phyloP scores from a whole-genome alignment of 352 stramenopile genomes.

The Pythium dissimile region DNA sequence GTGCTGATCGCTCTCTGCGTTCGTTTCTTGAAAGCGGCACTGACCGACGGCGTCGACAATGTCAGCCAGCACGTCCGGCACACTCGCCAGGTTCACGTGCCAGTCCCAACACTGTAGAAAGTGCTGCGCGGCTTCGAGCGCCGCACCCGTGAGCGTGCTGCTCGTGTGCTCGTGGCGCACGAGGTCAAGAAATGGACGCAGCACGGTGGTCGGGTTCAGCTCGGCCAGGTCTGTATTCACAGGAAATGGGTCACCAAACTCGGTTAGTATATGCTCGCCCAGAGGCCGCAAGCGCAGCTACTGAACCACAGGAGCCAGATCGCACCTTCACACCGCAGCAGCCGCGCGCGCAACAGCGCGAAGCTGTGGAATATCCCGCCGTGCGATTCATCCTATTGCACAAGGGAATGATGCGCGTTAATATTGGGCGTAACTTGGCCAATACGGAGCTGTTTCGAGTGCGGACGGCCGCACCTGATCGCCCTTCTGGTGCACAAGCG shows the following conservation, averaged over 20 bases:
- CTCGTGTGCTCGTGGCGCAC: constrained; percentile 91
- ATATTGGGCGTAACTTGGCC: background rate
- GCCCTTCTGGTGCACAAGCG: constrained; percentile 24
- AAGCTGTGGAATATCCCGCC: constrained; percentile 62
- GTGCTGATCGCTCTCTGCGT: constrained; percentile 85
- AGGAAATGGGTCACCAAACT: too few relatives aligned
- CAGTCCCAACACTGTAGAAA: constrained; percentile 90
- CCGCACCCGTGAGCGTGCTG: constrained; percentile 90
- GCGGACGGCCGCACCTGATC: background rate
- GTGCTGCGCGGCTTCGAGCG: constrained; percentile 94
- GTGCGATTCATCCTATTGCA: constrained; percentile 41
- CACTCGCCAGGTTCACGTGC: constrained; percentile 24
- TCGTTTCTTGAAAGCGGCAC: constrained; percentile 95
- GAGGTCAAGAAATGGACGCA: constrained; percentile 94
- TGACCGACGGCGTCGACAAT: constrained; percentile 91
- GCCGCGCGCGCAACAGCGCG: constrained; percentile 46
- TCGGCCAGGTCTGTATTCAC: constrained; percentile 47
- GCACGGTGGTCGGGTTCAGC: constrained; percentile 47
- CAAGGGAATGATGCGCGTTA: background rate
- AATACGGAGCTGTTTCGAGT: background rate
- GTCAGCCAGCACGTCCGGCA: constrained; percentile 57
- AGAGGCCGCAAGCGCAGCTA: too few relatives aligned
- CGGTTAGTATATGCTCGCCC: too few relatives aligned
- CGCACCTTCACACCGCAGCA: constrained; percentile 58
- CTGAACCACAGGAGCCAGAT: too few relatives aligned